These are phyloP conservation scores for Gossypium ekmanianum DNA, from an alignment of 345 rosid genomes.

Conservation along the genomic window DNA sequence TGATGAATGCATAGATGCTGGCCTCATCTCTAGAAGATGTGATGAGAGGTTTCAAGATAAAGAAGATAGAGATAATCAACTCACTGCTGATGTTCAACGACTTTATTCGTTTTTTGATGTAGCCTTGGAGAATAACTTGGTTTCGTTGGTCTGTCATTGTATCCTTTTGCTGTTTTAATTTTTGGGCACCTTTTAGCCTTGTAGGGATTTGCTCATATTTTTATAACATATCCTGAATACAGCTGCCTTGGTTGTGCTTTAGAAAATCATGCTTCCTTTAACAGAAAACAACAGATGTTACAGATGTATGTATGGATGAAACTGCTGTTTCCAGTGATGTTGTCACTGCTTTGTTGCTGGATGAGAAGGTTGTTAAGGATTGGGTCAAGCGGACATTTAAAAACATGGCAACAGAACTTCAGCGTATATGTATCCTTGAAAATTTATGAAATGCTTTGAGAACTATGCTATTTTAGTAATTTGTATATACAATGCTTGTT, in stretches of 20 bases:
- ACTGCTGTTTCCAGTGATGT: constrained; percentile 97
- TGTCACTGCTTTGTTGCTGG: constrained; percentile 88
- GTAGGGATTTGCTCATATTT: background rate
- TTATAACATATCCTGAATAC: background rate
- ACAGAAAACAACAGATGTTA: constrained; percentile 68
- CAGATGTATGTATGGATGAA: constrained; percentile 97
- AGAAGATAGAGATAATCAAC: constrained; percentile 54
- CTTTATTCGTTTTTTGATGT: constrained; percentile 86
- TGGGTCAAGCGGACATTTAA: constrained; percentile 87
- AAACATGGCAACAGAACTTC: constrained; percentile 56
- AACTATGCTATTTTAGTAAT: background rate
- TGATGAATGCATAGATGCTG: constrained; percentile 74
- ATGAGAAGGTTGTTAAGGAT: constrained; percentile 97
- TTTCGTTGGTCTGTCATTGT: constrained; percentile 87
- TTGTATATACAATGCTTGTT: background rate
- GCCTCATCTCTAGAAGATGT: constrained; percentile 52
- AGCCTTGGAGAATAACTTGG: constrained; percentile 80
- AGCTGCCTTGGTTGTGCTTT: background rate
- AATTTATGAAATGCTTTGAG: constrained; percentile 19
- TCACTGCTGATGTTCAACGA: constrained; percentile 68
- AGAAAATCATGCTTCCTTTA: constrained; percentile 35
- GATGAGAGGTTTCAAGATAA: constrained; percentile 59
- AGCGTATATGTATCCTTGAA: constrained; percentile 76
- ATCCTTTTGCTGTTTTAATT: constrained; percentile 39
- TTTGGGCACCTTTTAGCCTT: background rate